Percentiles rank a stretch among this genome's conserved stretches.
These are phyloP conservation scores for Quercus engelmannii DNA, from an alignment of 306 rosid species.

Conservation along the genomic window DNA sequence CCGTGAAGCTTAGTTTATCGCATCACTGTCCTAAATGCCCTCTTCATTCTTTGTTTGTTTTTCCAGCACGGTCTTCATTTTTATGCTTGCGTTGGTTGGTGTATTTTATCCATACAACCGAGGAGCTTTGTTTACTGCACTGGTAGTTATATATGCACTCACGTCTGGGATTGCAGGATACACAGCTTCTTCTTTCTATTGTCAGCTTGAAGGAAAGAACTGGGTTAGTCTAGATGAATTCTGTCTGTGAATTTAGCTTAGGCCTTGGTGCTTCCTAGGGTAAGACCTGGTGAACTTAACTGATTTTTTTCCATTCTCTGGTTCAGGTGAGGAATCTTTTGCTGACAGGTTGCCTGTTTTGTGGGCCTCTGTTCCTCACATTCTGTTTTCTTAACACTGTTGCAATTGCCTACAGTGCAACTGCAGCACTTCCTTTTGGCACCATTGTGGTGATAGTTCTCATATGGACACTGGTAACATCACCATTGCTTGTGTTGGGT, in stretches of 20 bases:
- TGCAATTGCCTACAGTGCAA: constrained; percentile 89
- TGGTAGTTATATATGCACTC: constrained; percentile 92
- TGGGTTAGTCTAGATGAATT: constrained; percentile 51
- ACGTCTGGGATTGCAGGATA: constrained; percentile 97
- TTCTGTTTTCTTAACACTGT: constrained; percentile 97
- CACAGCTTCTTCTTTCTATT: constrained; percentile 84
- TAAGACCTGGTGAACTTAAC: background rate
- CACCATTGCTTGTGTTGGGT: constrained; percentile 94
- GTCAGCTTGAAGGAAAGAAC: constrained; percentile 89
- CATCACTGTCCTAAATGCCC: constrained; percentile 7
- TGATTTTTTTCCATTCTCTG: constrained; percentile 26
- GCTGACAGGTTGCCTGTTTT: constrained; percentile 93
- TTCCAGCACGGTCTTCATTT: constrained; percentile 86
- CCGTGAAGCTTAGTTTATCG: background rate
- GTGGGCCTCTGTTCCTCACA: constrained; percentile 91
- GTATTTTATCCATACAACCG: constrained; percentile 96
- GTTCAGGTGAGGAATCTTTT: constrained; percentile 86
- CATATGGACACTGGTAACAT: constrained; percentile 90
- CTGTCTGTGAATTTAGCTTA: constrained; percentile 4
- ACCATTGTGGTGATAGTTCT: constrained; percentile 54
- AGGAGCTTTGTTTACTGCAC: constrained; percentile 91
- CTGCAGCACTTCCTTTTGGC: constrained; percentile 97
- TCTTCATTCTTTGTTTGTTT: constrained; percentile 22
- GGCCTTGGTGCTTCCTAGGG: background rate
- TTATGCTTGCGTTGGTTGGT: constrained; percentile 88